Conservation (phyloP, 1,284 basidiomycete species). For the Cryptococcus maquisensis region DNA sequence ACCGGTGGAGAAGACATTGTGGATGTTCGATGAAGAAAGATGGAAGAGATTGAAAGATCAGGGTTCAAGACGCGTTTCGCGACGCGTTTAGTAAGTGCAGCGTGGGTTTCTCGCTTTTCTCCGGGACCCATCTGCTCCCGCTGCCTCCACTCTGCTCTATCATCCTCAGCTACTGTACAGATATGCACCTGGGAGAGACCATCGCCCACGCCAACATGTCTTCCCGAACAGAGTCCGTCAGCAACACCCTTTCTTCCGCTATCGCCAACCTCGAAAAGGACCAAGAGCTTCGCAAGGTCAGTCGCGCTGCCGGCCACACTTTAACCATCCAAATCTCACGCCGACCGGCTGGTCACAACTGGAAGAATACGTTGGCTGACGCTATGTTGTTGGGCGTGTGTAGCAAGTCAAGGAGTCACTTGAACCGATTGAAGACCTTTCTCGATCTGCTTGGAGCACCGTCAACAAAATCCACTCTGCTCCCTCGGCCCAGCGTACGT, state of each 20-base stretch:
- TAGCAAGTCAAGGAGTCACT: slow-evolving; percentile 44
- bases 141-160: no score
- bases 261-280: slow-evolving; percentile 45
- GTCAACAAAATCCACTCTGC: slow-evolving; percentile 45
- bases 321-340: not conserved
- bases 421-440: slow-evolving; percentile 44
- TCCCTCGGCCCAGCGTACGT: slow-evolving; percentile 37
- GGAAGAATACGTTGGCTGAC: not conserved
- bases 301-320: not conserved
- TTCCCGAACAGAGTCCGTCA: slow-evolving; percentile 18
- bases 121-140: no score
- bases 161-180: no score
- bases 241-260: slow-evolving; percentile 29
- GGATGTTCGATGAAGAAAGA: not conserved
- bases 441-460: slow-evolving; percentile 37
- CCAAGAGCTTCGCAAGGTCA: slow-evolving; percentile 43
- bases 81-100: not conserved
- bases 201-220: not conserved
- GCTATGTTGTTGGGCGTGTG: no score
- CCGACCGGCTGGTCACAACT: not conserved
- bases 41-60: not conserved
- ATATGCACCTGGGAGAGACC: no score
- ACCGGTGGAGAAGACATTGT: slow-evolving; percentile 26
- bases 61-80: slow-evolving; percentile 11
- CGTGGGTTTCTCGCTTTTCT: no score